These are phyloP conservation scores for Barnettozyma salicaria DNA, from an alignment of 805 yeast genomes.

Conservation along the genomic window DNA sequence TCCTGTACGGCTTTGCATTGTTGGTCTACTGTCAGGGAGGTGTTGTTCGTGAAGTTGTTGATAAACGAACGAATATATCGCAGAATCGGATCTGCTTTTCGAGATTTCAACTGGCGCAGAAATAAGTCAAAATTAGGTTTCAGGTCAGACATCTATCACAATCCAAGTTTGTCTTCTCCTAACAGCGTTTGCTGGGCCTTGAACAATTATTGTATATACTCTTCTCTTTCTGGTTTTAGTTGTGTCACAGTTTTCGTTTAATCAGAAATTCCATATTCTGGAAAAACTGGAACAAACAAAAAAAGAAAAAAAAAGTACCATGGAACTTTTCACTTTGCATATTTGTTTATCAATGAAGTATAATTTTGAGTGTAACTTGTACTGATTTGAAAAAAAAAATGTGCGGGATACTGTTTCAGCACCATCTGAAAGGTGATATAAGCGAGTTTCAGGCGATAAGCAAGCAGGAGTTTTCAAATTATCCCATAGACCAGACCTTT, in stretches of 20 bases:
- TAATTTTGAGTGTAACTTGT: neutral
- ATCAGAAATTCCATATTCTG: no score
- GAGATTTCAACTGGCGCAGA: slow-evolving; percentile 60
- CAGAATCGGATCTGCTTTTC: slow-evolving; percentile 82
- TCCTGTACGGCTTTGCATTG: slow-evolving; percentile 73
- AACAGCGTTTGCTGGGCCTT: no score
- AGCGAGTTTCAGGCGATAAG: neutral
- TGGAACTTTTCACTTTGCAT: neutral
- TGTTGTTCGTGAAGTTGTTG: slow-evolving; percentile 51
- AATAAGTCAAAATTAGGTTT: slow-evolving; percentile 81
- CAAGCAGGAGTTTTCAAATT: neutral
- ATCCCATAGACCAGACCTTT: neutral
- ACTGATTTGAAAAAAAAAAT: slow-evolving; percentile 24
- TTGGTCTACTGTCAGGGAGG: slow-evolving; percentile 38
- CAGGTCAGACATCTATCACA: slow-evolving; percentile 13
- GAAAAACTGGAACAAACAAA: no score
- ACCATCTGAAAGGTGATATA: slow-evolving; percentile 3
- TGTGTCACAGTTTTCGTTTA: neutral
- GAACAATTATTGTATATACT: no score
- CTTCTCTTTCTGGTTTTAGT: neutral
- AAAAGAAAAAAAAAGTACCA: no score
- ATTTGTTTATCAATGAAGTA: neutral
- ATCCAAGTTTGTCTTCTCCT: no score
- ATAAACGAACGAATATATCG: slow-evolving; percentile 81
- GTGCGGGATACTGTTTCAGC: slow-evolving; percentile 53